Evolutionary conservation across 1,139 yeast genomes (phyloP), one percentile per base, ranked within the genome.

Genomic region (Blastobotrys niveus): DNA sequence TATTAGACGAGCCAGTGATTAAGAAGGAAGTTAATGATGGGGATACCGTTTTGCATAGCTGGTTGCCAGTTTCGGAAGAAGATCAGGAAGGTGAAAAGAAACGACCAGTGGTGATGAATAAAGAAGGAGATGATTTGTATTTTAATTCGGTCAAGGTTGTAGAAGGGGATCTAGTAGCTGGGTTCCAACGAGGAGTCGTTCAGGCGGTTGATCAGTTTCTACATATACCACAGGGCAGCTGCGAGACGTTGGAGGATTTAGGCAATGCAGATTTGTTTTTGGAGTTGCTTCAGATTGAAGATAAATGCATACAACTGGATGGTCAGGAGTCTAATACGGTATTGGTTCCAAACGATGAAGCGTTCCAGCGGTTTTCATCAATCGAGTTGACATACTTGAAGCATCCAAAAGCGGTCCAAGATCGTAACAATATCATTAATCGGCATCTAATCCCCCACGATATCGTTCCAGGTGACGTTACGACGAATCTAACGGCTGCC

Each of bases 101-200:
- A 18, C 27, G 34, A n/a, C 43, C 46, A 7, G 43, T 43, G 17
- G 27, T 39, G 9, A 34, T 21, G 18, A 15, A 26, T 25, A 25
- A 30, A 10, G 10, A 12, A 24, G n/a, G 18, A 6, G 43, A 29
- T 20, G 41, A 15, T 22, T 30, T 41, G n/a, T 30, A 22, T 15
- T 19, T 47, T 26, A 40, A 43, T 30, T 24, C 33, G 17, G 15
- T 17, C 29, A 25, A 25, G n/a, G 48, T 87, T 2, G 75, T 84
- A 2, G 87, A 82, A 27, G 61, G 72, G 0, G 87, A 87, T 58
- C 61, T 82, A 38, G 65, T 67, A 47, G 91, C 95, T 1, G 74
- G 76, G 34, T 77, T 80, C 43, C 85, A 80, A 53, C 71, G 80
- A 52, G 82, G 95, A 0, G 77, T 77, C 22, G 79, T 89, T 6